A percentile compares a stretch with the other conserved stretches of the same genome.
These are phyloP conservation scores for Chrysoporthe austroafricana DNA, from an alignment of 2,329 filamentous ascomycete species.

Conservation along the genomic window DNA sequence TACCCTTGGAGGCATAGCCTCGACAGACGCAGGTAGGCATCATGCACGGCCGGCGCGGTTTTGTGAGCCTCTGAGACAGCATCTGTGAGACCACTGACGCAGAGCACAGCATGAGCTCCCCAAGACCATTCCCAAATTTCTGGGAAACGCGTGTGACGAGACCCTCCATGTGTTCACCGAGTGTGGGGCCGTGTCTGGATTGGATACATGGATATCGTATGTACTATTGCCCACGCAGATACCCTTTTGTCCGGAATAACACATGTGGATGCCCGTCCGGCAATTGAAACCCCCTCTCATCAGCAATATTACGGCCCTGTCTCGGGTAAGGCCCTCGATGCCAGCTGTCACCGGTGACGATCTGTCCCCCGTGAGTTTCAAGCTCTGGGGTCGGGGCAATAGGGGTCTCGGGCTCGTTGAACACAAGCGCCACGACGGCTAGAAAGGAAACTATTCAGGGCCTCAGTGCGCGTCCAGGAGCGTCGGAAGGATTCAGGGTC, in stretches of 20 bases:
- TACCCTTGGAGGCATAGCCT: too few relatives aligned
- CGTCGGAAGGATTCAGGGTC: background rate
- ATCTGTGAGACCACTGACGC: background rate
- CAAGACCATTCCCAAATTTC: background rate
- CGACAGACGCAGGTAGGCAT: too few relatives aligned
- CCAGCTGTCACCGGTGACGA: background rate
- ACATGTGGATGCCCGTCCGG: background rate
- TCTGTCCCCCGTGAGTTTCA: background rate
- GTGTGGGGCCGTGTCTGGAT: background rate
- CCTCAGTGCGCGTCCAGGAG: background rate
- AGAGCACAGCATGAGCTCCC: background rate
- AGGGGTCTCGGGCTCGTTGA: background rate
- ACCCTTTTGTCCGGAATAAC: background rate
- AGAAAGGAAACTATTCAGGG: too few relatives aligned
- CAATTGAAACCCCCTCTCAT: background rate
- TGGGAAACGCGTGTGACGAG: background rate
- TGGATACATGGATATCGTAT: background rate
- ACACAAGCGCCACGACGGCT: constrained; percentile 1
- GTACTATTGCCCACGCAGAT: background rate
- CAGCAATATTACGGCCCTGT: background rate
- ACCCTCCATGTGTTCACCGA: background rate
- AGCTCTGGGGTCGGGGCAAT: background rate
- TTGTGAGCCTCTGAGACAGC: background rate
- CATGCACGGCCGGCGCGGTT: background rate
- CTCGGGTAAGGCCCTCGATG: background rate